Base-by-base conservation (phyloP, 108 stramenopile species). In the Epipyxis sp. region DNA sequence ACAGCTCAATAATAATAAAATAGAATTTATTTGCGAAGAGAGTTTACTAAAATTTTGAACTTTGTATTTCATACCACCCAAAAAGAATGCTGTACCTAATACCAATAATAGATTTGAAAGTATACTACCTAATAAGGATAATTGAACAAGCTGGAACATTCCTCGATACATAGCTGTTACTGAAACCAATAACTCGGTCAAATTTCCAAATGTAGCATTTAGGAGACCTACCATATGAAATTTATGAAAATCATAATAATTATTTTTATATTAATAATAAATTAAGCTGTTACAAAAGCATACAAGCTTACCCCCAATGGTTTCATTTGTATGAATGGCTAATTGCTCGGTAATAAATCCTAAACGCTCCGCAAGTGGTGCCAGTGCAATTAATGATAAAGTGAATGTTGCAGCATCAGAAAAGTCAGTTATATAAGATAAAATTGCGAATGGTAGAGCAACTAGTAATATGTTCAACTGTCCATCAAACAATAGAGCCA, bases 191-290 rank as follows among this genome's bases (percentile, higher is more conserved):
- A 95, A 82, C 84, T 96, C 97, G 25, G 94, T 94, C 13, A 93
- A 92, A 83, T 98, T 98, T 46, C 97, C 97, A 80, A 98, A 93
- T 35, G 97, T 95, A 41, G 97, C 97, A 86, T 98, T 96, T 83
- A 98, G 82, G 2, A 98, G 82, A 65, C n/a, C n/a, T n/a, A n/a
- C n/a, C n/a, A n/a, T n/a, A n/a, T 95, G 95, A 2, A 95, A 95
- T 69, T 95, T 88, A n/a, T n/a, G n/a, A n/a, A n/a, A n/a, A n/a
- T n/a, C n/a, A n/a, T n/a, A n/a, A n/a, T n/a, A n/a, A n/a, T n/a
- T n/a, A n/a, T n/a, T n/a, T n/a, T n/a, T n/a, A n/a, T n/a, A n/a
- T n/a, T n/a, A n/a, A n/a, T n/a, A n/a, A n/a, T n/a, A n/a, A n/a
- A n/a, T n/a, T n/a, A n/a, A n/a, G n/a, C n/a, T n/a, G n/a, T n/a